Evolutionary conservation across 1,284 basidiomycete species (phyloP).

Genomic region (Austropuccinia psidii): DNA sequence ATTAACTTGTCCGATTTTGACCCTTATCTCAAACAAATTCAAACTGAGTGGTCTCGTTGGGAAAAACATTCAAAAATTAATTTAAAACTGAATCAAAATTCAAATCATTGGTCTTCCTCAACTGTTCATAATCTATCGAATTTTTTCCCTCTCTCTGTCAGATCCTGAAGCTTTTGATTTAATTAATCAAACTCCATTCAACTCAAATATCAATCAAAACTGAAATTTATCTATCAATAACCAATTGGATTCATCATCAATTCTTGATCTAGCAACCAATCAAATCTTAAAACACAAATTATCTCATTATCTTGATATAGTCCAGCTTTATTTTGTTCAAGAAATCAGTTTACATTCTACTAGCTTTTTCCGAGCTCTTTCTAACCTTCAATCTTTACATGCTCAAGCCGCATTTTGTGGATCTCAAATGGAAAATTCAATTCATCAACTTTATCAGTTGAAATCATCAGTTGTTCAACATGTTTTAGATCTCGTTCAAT

Average conservation of each 20-base stretch:
- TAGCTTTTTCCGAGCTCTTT: slow-evolving; percentile 90
- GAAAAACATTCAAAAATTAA: neutral
- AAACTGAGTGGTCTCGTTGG: slow-evolving; percentile 62
- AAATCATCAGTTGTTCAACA: slow-evolving; percentile 67
- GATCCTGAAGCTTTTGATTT: slow-evolving; percentile 72
- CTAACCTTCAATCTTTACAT: slow-evolving; percentile 84
- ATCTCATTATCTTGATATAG: slow-evolving; percentile 82
- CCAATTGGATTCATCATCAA: slow-evolving; percentile 47
- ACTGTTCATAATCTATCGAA: slow-evolving; percentile 38
- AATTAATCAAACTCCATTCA: slow-evolving; percentile 38
- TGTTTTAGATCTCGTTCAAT: slow-evolving; percentile 64
- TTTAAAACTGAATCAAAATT: neutral
- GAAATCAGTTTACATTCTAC: slow-evolving; percentile 83
- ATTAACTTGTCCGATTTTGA: slow-evolving; percentile 77
- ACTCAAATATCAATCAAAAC: slow-evolving; percentile 42
- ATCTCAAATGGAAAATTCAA: slow-evolving; percentile 63
- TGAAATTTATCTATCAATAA: slow-evolving; percentile 28
- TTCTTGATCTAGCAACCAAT: slow-evolving; percentile 47
- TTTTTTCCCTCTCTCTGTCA: slow-evolving; percentile 57
- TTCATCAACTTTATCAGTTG: slow-evolving; percentile 63
- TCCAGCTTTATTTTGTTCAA: slow-evolving; percentile 86
- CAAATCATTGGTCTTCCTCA: slow-evolving; percentile 43
- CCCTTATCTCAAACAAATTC: slow-evolving; percentile 63
- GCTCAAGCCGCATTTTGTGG: slow-evolving; percentile 78
- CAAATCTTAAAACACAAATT: slow-evolving; percentile 78